Percentiles rank a stretch among this genome's conserved stretches.
phyloP scores from a whole-genome alignment of 352 stramenopile genomes.

The Elongisporangium anandrum region DNA sequence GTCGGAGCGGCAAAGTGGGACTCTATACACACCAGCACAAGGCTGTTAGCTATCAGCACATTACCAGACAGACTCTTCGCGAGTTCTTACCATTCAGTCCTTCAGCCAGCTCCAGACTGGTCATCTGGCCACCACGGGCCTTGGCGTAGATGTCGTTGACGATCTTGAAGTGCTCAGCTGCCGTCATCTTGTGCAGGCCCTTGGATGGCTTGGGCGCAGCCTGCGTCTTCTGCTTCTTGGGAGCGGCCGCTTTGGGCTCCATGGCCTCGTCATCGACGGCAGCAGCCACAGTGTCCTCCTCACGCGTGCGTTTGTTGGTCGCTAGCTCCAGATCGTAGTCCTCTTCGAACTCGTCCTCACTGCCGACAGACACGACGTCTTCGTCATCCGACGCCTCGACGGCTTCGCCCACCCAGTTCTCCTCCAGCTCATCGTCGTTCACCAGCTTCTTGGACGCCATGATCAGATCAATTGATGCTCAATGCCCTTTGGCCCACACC shows the following conservation, averaged over 20 bases:
- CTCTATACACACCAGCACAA: constrained; percentile 23
- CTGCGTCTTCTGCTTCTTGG: constrained; percentile 8
- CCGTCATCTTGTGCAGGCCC: constrained; percentile 75
- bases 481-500: background rate
- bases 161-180: constrained; percentile 75
- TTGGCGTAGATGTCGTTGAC: constrained; percentile 77
- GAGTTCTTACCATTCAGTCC: constrained; percentile 53
- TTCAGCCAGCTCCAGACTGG: constrained; percentile 74
- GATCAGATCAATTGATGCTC: background rate
- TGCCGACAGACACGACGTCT: constrained; percentile 52
- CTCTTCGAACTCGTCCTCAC: constrained; percentile 82
- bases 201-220: constrained; percentile 37
- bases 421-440: constrained; percentile 64
- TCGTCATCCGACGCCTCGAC: constrained; percentile 38
- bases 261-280: constrained; percentile 6
- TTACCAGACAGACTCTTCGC: background rate
- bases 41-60: background rate
- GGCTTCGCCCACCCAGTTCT: constrained; percentile 51
- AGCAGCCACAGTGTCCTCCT: constrained; percentile 14
- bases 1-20: constrained; percentile 54
- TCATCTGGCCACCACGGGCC: constrained; percentile 73
- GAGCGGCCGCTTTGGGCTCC: constrained; percentile 2
- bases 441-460: constrained; percentile 1
- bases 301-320: constrained; percentile 40
- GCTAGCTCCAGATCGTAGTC: constrained; percentile 57